Evolutionary conservation across 2,329 filamentous ascomycete species (phyloP), one percentile per base, ranked within the genome.

Genomic region (Fusarium torreyae): DNA sequence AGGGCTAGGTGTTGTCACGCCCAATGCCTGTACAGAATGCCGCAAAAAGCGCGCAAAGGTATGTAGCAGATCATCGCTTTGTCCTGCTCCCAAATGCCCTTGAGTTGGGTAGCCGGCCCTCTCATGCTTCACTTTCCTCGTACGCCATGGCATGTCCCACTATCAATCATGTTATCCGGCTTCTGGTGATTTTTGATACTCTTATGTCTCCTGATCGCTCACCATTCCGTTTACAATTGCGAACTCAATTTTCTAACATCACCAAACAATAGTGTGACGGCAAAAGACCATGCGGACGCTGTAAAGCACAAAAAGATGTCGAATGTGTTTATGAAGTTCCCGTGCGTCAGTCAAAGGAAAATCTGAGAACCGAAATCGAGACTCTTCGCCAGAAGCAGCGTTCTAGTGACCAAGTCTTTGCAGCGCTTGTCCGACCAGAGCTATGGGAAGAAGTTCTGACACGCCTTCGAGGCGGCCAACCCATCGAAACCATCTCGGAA

Each of bases 1-100:
- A 48, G 87, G 87, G 3, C 73, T 87, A 6, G 87, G 87, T 18
- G 78, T 88, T 2, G 86, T 89, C 14, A 89, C 87, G 6, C 85
- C 86, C 42, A 89, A 88, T 76, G 87, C 87, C 24, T 89, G 87
- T 74, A 88, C 85, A 18, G 87, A 89, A 74, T 89, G 87, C 71
- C 84, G 87, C 56, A 89, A 88, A 79, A 89, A 88, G 77, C 86
- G 87, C 59, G 86, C 87, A 70, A 89, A 89, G 83, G 86, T 87
- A 79, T 34, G 70, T 66, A 45, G 36, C 18, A 38, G 43, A 39
- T 52, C 46, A n/a, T 48, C 38, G n/a, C 31, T 26, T 54, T 24
- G 3, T 43, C 11, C 38, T 51, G 18, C 24, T 22, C 34, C 49
- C 8, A 8, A n/a, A 24, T 20, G 20, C 26, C 49, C 17, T 6